These are phyloP conservation scores for Cicer cuneatum DNA, from an alignment of 306 rosid species.

Conservation along the genomic window DNA sequence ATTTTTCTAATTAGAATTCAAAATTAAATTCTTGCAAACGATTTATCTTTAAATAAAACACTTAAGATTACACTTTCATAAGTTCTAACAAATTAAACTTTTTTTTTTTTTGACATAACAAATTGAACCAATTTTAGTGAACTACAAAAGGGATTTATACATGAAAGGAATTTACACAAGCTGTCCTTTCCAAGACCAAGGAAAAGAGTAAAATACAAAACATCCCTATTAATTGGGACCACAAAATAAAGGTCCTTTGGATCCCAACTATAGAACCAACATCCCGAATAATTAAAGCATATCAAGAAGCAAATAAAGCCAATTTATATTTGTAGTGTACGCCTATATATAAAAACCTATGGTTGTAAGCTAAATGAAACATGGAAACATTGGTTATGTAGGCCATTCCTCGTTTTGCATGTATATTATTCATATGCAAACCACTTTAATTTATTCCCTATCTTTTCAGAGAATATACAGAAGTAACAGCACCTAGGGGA, in stretches of 20 bases:
- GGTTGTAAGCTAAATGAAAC: background rate
- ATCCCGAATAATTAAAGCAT: slow-evolving; percentile 36
- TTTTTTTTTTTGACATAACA: too few species aligned
- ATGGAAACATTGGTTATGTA: slow-evolving; percentile 24
- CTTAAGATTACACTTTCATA: too few species aligned
- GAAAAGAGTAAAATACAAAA: slow-evolving; percentile 38
- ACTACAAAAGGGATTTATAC: slow-evolving; percentile 42
- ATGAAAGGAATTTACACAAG: slow-evolving; percentile 11
- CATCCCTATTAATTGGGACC: slow-evolving; percentile 37
- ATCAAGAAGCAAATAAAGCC: slow-evolving; percentile 22
- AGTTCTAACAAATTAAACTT: too few species aligned
- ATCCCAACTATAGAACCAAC: slow-evolving; percentile 34
- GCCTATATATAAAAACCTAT: slow-evolving; percentile 35
- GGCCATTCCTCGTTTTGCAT: slow-evolving; percentile 39
- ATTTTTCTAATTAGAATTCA: too few species aligned
- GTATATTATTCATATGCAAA: slow-evolving; percentile 34
- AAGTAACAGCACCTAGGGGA: slow-evolving; percentile 46
- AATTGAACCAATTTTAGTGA: too few species aligned
- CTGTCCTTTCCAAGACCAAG: slow-evolving; percentile 40
- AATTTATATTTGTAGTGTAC: slow-evolving; percentile 1
- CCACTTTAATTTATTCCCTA: slow-evolving; percentile 38
- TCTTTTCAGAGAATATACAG: slow-evolving; percentile 53
- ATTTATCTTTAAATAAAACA: too few species aligned
- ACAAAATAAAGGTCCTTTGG: slow-evolving; percentile 19
- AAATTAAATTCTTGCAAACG: too few species aligned